Base-by-base conservation (phyloP, 176 grass and related monocot genomes). In the Triticum monococcum region DNA sequence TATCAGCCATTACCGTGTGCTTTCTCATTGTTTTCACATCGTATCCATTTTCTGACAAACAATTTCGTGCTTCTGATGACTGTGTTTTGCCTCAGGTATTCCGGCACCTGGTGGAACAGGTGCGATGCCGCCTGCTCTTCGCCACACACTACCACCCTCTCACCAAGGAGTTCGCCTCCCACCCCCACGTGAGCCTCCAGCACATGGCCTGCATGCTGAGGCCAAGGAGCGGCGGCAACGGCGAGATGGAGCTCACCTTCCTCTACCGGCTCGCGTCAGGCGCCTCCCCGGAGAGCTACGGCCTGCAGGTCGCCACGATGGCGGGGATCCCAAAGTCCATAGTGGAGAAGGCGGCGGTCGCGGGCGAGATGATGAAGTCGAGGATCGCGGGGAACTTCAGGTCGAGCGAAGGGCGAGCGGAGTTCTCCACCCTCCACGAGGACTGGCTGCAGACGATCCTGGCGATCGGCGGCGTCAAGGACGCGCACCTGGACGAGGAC, bases 71-170 rank as follows among this genome's bases (percentile, higher is more conserved):
- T 33, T 69, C 69, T 75, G 76, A 16, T 62, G 83, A 66, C 64
- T 61, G 43, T 68, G 72, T 48, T 48, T 20, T 26, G 23, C 50
- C 12, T 9, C 85, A 98, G 96, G 96, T 98, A 62, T 95, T 98
- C 77, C 96, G 96, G 7, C 93, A 98, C 86, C 91, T 98, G 1
- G 88, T 95, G 57, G 96, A 98, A 70, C 81, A 45, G 41, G 88
- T 95, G n/a, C 75, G 90, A 33, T 98, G 96, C 64, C 89, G 93
- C 26, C 85, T 95, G 85, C 91, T 98, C 59, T 98, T 98, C 38
- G 96, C 96, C 24, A 98, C 93, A 0, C 96, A 98, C 81, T 98
- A 98, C 81, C 96, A 98, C 61, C 79, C 96, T 73, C 91, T 95
- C 40, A 94, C 96, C 23, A 95, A 95, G 84, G 96, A 98, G 86